Conservation (phyloP, 2,329 filamentous ascomycete species). For the Rutstroemia sp. region DNA sequence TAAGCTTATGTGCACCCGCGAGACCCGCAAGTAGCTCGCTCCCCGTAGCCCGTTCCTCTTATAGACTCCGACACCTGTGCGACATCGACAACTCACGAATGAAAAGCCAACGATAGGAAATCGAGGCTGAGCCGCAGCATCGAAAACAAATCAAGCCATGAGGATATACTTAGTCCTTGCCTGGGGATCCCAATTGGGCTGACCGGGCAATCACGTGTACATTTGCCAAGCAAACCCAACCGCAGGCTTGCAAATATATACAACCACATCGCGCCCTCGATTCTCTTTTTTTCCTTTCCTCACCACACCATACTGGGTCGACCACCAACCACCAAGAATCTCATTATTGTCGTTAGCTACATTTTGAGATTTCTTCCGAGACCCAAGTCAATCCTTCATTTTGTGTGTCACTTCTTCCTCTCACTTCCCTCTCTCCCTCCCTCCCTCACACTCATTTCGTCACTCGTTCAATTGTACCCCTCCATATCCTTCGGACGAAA, state of each 20-base stretch:
- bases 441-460: slow-evolving; percentile 24
- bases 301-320: slow-evolving; percentile 31
- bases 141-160: not conserved
- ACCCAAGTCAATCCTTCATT: slow-evolving; percentile 30
- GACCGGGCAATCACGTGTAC: not conserved
- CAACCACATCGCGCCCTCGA: slow-evolving; percentile 4
- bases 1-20: too few species aligned
- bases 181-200: not conserved
- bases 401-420: slow-evolving; percentile 28
- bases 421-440: not conserved
- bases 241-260: slow-evolving; percentile 1
- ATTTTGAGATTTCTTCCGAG: slow-evolving; percentile 31
- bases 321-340: slow-evolving; percentile 26
- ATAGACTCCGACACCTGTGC: not conserved
- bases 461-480: slow-evolving; percentile 25
- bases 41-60: not conserved
- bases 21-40: not conserved
- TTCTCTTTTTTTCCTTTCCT: slow-evolving; percentile 19
- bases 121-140: not conserved
- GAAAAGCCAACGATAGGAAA: not conserved
- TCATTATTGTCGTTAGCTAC: slow-evolving; percentile 30
- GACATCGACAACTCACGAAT: not conserved
- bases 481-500: slow-evolving; percentile 17
- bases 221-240: not conserved
- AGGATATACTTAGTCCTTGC: slow-evolving; percentile 3